phyloP scores from a whole-genome alignment of 306 rosid genomes.

The Notholithocarpus densiflorus region DNA sequence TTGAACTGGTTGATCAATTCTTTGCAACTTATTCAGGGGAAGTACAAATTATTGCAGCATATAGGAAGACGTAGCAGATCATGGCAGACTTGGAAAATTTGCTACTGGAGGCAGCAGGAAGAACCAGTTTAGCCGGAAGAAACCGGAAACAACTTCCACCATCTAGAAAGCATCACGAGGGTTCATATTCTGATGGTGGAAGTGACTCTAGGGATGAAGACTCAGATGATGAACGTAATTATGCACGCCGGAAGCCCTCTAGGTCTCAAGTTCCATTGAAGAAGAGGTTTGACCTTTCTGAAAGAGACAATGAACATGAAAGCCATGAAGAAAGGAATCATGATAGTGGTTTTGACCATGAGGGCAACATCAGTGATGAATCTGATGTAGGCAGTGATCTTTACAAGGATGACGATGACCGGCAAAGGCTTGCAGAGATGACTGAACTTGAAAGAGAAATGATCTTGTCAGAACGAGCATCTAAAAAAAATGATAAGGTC shows the following conservation, averaged over 20 bases:
- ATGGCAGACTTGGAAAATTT: conserved; percentile 85
- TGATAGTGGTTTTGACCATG: conserved; percentile 46
- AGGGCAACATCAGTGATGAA: conserved; percentile 61
- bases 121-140: conserved; percentile 62
- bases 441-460: conserved; percentile 96
- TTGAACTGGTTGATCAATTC: conserved; percentile 1
- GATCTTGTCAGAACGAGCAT: conserved; percentile 82
- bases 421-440: conserved; percentile 81
- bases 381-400: conserved; percentile 87
- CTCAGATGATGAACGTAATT: conserved; percentile 60
- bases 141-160: conserved; percentile 50
- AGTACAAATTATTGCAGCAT: conserved; percentile 1
- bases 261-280: conserved; percentile 74
- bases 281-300: conserved; percentile 73
- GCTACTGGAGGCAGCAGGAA: conserved; percentile 94
- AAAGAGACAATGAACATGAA: conserved; percentile 70
- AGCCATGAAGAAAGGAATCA: conserved; percentile 68
- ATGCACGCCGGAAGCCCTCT: conserved; percentile 46
- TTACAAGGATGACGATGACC: conserved; percentile 75
- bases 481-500: conserved; percentile 73
- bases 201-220: conserved; percentile 78
- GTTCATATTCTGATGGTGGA: conserved; percentile 76
- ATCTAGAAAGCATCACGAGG: conserved; percentile 59
- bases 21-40: conserved; percentile 22
- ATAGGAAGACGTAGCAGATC: neutral